Percentiles rank a stretch among this genome's conserved stretches.
phyloP scores from a whole-genome alignment of 805 yeast genomes.

The Sugiyamaella marilandica region DNA sequence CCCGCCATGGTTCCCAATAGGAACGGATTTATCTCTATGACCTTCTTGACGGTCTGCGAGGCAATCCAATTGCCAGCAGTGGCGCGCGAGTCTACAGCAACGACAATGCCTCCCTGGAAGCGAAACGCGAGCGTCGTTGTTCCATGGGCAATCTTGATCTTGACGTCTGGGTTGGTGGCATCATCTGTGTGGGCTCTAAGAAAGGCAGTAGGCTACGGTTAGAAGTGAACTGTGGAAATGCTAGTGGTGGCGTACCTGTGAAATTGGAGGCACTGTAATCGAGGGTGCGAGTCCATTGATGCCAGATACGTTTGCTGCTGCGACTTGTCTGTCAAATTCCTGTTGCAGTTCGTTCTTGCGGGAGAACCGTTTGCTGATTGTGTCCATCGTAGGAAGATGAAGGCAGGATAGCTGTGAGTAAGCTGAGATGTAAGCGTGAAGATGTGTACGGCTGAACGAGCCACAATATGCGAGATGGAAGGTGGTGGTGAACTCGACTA shows the following conservation, averaged over 20 bases:
- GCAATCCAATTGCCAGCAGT: slow-evolving; percentile 98
- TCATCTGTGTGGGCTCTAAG: slow-evolving; percentile 98
- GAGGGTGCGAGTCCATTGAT: slow-evolving; percentile 21
- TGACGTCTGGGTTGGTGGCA: slow-evolving; percentile 85
- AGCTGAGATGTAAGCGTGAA: too few species aligned
- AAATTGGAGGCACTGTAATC: slow-evolving; percentile 28
- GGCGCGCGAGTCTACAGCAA: slow-evolving; percentile 97
- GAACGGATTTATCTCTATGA: slow-evolving; percentile 92
- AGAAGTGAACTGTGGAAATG: not conserved
- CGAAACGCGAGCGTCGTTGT: slow-evolving; percentile 97
- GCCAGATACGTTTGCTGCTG: slow-evolving; percentile 10
- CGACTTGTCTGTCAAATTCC: slow-evolving; percentile 11
- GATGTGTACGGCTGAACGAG: not conserved
- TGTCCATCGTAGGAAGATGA: slow-evolving; percentile 26
- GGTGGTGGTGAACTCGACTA: too few species aligned
- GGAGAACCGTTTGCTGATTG: slow-evolving; percentile 27
- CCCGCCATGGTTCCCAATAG: slow-evolving; percentile 98
- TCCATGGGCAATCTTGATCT: slow-evolving; percentile 96
- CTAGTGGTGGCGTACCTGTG: slow-evolving; percentile 22
- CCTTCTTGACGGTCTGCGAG: slow-evolving; percentile 95
- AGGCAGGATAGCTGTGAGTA: not conserved
- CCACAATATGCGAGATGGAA: too few species aligned
- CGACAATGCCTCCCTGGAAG: slow-evolving; percentile 88
- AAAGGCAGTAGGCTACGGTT: slow-evolving; percentile 73
- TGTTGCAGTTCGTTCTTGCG: slow-evolving; percentile 7